These are phyloP conservation scores for Clathrus columnatus DNA, from an alignment of 768 basidiomycete species.

Conservation along the genomic window DNA sequence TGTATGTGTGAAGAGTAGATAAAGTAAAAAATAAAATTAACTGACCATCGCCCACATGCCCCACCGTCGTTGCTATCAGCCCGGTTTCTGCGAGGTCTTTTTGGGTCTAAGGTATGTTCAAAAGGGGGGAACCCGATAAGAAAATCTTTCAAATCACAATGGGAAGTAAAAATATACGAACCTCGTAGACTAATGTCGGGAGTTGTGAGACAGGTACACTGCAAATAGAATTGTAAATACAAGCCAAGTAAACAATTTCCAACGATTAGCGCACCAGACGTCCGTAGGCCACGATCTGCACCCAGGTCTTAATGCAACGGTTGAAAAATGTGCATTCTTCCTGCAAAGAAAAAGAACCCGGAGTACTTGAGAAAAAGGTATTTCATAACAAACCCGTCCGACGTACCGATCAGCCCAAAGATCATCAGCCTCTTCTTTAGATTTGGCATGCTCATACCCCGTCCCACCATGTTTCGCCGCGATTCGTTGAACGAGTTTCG, in stretches of 20 bases:
- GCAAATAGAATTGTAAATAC: background rate
- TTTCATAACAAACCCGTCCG: constrained; percentile 29
- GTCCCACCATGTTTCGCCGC: constrained; percentile 58
- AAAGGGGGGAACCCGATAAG: background rate
- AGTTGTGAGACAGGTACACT: constrained; percentile 39
- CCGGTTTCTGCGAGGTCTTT: constrained; percentile 52
- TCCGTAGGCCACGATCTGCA: constrained; percentile 62
- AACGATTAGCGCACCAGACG: constrained; percentile 44
- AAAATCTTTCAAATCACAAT: background rate
- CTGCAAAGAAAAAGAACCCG: constrained; percentile 18
- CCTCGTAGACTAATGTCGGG: constrained; percentile 51
- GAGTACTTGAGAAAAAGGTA: background rate
- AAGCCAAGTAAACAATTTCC: background rate
- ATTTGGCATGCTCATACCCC: constrained; percentile 56
- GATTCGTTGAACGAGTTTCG: constrained; percentile 47
- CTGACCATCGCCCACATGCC: constrained; percentile 68
- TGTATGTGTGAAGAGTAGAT: background rate
- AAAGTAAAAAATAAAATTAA: constrained; percentile 21
- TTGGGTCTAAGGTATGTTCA: constrained; percentile 34
- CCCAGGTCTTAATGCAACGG: constrained; percentile 48
- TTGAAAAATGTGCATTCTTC: constrained; percentile 55
- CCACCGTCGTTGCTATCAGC: constrained; percentile 57
- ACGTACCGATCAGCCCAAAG: constrained; percentile 55
- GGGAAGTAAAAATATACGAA: too few species aligned
- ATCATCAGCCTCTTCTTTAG: constrained; percentile 53